These are phyloP conservation scores for Fusarium coffeatum DNA, from an alignment of 2,329 filamentous ascomycete species.

Conservation along the genomic window DNA sequence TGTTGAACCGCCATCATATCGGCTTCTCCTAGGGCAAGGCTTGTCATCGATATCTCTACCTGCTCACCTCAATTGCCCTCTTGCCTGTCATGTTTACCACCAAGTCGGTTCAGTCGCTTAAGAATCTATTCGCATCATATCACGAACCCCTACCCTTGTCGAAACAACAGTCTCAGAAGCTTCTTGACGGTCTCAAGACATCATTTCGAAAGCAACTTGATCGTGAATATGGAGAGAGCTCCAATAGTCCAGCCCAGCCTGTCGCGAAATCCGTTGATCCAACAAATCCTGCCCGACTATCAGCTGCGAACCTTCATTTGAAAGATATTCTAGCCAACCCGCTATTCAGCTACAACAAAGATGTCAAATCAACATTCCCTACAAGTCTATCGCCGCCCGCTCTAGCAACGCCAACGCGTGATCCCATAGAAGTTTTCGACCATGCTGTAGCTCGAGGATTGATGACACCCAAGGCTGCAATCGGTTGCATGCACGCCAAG, in stretches of 20 bases:
- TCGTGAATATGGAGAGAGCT: slow-evolving; percentile 63
- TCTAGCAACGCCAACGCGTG: slow-evolving; percentile 41
- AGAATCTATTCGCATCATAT: slow-evolving; percentile 55
- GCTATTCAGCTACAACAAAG: slow-evolving; percentile 58
- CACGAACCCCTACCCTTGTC: slow-evolving; percentile 66
- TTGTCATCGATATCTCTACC: slow-evolving; percentile 23
- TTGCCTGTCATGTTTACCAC: slow-evolving; percentile 53
- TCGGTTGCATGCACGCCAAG: slow-evolving; percentile 65
- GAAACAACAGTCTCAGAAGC: slow-evolving; percentile 62
- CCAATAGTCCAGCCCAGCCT: slow-evolving; percentile 40
- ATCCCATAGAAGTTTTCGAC: slow-evolving; percentile 67
- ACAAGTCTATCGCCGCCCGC: slow-evolving; percentile 21
- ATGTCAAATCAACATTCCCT: slow-evolving; percentile 35
- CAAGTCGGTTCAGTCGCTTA: slow-evolving; percentile 52
- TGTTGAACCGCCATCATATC: background rate
- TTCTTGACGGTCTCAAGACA: slow-evolving; percentile 66
- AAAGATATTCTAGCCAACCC: slow-evolving; percentile 68
- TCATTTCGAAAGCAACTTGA: slow-evolving; percentile 71
- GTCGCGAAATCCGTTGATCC: slow-evolving; percentile 35
- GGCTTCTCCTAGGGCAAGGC: slow-evolving; percentile 9
- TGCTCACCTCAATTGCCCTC: slow-evolving; percentile 50
- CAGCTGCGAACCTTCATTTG: slow-evolving; percentile 60
- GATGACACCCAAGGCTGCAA: slow-evolving; percentile 65
- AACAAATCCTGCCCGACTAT: slow-evolving; percentile 50
- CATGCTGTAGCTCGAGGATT: slow-evolving; percentile 66